Percentiles rank a stretch among this genome's conserved stretches.
Conservation (phyloP, 768 basidiomycete species). For the Scleroderma bovista region DNA sequence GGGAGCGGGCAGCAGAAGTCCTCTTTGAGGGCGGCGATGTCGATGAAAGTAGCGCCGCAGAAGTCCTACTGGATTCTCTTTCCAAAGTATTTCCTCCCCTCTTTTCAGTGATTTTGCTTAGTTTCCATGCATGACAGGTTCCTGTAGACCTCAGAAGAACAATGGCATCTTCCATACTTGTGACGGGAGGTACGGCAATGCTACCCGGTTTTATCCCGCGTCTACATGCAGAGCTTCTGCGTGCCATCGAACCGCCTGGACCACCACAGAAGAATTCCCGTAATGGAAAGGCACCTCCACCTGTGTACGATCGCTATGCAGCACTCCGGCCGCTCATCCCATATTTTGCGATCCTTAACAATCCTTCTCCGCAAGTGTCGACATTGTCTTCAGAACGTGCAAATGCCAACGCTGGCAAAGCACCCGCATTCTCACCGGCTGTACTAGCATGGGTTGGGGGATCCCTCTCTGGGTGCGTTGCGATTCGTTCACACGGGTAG, state of each 20-base stretch:
- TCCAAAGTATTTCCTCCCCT: conserved; percentile 51
- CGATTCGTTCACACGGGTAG: background rate
- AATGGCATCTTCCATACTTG: conserved; percentile 77
- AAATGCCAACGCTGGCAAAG: conserved; percentile 66
- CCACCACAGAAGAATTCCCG: conserved; percentile 32
- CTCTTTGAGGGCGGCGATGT: conserved; percentile 88
- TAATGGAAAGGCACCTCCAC: conserved; percentile 36
- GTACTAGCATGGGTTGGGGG: conserved; percentile 91
- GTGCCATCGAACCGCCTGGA: conserved; percentile 41
- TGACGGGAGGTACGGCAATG: conserved; percentile 87
- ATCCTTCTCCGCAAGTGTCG: conserved; percentile 56
- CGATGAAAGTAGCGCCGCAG: conserved; percentile 80
- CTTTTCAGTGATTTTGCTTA: background rate
- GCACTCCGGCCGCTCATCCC: conserved; percentile 64
- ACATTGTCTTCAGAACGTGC: conserved; percentile 45
- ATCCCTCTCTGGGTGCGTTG: conserved; percentile 78
- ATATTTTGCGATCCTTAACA: conserved; percentile 80
- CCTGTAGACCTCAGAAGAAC: conserved; percentile 87
- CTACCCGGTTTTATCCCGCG: conserved; percentile 90
- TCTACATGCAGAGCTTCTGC: conserved; percentile 72
- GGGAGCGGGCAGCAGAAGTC: conserved; percentile 87
- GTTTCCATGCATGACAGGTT: conserved; percentile 42
- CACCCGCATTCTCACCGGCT: conserved; percentile 81
- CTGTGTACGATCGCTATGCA: conserved; percentile 70
- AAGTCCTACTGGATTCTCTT: conserved; percentile 72